These are phyloP conservation scores for Russula vinacea DNA, from an alignment of 768 basidiomycete species.

Conservation along the genomic window DNA sequence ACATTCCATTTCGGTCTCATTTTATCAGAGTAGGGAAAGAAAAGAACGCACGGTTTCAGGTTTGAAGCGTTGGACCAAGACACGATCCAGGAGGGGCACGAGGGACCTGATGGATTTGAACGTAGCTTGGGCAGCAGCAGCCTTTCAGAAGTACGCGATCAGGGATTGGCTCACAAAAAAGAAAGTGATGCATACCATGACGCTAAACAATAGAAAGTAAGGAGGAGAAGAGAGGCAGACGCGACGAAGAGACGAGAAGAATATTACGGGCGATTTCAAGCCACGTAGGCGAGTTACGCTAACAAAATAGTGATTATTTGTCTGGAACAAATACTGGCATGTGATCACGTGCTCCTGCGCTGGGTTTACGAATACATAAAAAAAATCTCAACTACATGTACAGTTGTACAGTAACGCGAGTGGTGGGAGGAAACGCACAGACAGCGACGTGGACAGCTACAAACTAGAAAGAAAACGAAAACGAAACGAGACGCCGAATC, in stretches of 20 bases:
- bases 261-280: background rate
- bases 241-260: background rate
- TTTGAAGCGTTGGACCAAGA: conserved; percentile 97
- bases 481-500: background rate
- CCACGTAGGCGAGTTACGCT: background rate
- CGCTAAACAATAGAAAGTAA: background rate
- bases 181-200: background rate
- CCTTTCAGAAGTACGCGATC: background rate
- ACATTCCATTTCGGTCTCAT: background rate
- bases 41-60: conserved; percentile 74
- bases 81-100: conserved; percentile 90
- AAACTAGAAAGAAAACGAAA: background rate
- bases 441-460: conserved; percentile 10
- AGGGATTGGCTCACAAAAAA: background rate
- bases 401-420: conserved; percentile 10
- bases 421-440: background rate
- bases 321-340: conserved; percentile 5
- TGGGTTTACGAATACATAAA: conserved; percentile 2
- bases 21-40: background rate
- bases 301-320: conserved; percentile 6
- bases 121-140: conserved; percentile 71
- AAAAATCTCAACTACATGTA: background rate
- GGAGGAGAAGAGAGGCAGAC: background rate
- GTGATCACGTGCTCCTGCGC: conserved; percentile 9
- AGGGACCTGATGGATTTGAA: conserved; percentile 94